phyloP scores from a whole-genome alignment of 2,329 filamentous ascomycete genomes.

The Colletotrichum paranaense region DNA sequence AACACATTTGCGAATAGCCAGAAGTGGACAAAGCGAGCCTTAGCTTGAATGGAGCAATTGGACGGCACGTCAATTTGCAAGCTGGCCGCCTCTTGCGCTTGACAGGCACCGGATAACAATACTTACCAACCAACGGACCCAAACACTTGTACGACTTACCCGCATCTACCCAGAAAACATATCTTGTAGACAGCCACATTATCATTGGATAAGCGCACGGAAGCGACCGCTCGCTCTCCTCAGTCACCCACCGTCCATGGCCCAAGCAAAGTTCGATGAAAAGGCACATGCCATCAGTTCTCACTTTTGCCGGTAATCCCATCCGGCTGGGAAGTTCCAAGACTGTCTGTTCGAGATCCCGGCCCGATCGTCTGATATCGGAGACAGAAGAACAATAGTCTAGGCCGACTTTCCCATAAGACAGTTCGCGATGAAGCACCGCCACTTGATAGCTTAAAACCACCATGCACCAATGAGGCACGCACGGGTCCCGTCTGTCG shows the following conservation, averaged over 20 bases:
- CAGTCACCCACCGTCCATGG: background rate
- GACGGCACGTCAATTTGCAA: background rate
- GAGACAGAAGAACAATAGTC: constrained; percentile 1
- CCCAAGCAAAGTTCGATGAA: background rate
- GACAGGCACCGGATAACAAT: background rate
- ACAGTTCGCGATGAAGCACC: background rate
- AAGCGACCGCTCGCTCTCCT: background rate
- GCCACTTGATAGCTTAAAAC: background rate
- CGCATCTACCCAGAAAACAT: background rate
- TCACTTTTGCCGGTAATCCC: background rate
- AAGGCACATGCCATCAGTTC: constrained; percentile 11
- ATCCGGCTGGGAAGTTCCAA: constrained; percentile 18
- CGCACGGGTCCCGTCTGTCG: constrained; percentile 28
- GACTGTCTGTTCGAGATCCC: constrained; percentile 29
- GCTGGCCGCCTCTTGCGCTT: background rate
- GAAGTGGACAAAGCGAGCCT: background rate
- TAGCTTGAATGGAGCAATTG: background rate
- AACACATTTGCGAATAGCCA: background rate
- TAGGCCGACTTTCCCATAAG: constrained; percentile 1
- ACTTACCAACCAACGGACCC: background rate
- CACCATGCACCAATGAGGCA: constrained; percentile 1
- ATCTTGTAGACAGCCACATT: background rate
- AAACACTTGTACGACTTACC: background rate
- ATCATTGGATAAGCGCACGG: background rate
- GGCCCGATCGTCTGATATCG: constrained; percentile 28